Evolutionary conservation across 257 asterid genomes (phyloP), one percentile per base, ranked within the genome.

Genomic region (Solanum chilense): DNA sequence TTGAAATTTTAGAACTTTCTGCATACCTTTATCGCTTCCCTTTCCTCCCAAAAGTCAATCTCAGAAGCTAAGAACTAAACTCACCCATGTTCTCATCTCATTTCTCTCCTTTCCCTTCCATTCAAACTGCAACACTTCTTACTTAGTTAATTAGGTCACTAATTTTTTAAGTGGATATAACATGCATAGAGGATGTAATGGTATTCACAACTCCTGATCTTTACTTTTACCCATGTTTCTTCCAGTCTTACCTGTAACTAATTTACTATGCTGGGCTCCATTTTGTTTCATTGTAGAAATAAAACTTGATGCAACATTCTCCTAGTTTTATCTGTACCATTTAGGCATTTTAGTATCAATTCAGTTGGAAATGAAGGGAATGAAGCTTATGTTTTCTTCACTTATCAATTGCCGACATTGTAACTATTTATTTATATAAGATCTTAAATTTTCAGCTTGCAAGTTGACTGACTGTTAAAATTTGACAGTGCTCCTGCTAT

Each of bases 401-500:
- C 85, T 80, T 27, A 27, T 16, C 85, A 47, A 47, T 47, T 49
- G 52, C 68, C 12, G n/a, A 80, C 85, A 25, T 45, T 27, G 29
- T 80, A 37, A 71, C 69, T 88, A 25, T 29, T 82, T 70, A 80
- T 82, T 41, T 23, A 49, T 85, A 14, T 66, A 33, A 64, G 74
- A 52, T 66, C 84, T 75, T 88, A 82, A 23, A 35, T 16, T 12
- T 42, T 27, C 33, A 58, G 13, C 68, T 64, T 90, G 64, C 25
- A 47, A 74, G 86, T 47, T 35, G 21, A 82, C 64, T 70, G 49
- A 88, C 56, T 82, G 86, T 73, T 89, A 80, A 90, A 89, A 85
- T 84, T 83, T 88, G 88, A 77, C 95, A 97, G 99, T 89, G 92
- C 95, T 91, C 99, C 99, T 86, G 97, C 99, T 78, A 97, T 97